These are phyloP conservation scores for Pisolithus tinctorius DNA, from an alignment of 768 basidiomycete genomes.

Conservation along the genomic window DNA sequence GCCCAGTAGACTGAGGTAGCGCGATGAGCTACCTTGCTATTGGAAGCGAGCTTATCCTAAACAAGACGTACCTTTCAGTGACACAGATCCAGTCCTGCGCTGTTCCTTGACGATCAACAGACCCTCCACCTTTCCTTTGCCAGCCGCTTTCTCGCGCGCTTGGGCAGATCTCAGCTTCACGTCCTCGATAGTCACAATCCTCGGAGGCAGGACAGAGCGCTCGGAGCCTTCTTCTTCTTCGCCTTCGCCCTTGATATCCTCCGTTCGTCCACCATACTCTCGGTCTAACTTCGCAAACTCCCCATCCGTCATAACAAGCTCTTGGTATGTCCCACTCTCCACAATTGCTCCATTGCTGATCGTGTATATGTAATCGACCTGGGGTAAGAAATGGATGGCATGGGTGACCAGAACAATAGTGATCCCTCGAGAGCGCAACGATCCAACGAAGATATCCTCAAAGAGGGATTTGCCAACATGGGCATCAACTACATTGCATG, in stretches of 20 bases:
- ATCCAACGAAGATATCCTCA: conserved; percentile 52
- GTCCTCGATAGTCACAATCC: conserved; percentile 23
- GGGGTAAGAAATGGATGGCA: conserved; percentile 46
- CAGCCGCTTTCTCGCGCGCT: conserved; percentile 32
- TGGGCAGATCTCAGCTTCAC: conserved; percentile 33
- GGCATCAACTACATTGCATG: conserved; percentile 48
- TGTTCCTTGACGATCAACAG: conserved; percentile 59
- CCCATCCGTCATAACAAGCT: conserved; percentile 43
- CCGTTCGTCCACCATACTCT: conserved; percentile 53
- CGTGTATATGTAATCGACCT: conserved; percentile 46
- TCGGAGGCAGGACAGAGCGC: neutral
- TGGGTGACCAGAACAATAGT: conserved; percentile 52
- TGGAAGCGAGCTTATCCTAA: neutral
- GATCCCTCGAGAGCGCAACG: conserved; percentile 38
- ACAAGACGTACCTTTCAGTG: conserved; percentile 33
- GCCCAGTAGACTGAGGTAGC: conserved; percentile 41
- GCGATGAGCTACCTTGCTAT: neutral
- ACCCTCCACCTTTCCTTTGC: conserved; percentile 60
- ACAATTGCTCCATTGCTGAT: conserved; percentile 38
- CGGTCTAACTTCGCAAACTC: conserved; percentile 51
- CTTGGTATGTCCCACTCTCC: conserved; percentile 45
- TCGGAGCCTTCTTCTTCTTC: conserved; percentile 11
- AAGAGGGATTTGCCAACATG: conserved; percentile 70
- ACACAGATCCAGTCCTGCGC: conserved; percentile 56
- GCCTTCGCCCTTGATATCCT: conserved; percentile 24